Evolutionary conservation across 164 flowering plant species (phyloP).

Genomic region (Magnolia kwangsiensis): DNA sequence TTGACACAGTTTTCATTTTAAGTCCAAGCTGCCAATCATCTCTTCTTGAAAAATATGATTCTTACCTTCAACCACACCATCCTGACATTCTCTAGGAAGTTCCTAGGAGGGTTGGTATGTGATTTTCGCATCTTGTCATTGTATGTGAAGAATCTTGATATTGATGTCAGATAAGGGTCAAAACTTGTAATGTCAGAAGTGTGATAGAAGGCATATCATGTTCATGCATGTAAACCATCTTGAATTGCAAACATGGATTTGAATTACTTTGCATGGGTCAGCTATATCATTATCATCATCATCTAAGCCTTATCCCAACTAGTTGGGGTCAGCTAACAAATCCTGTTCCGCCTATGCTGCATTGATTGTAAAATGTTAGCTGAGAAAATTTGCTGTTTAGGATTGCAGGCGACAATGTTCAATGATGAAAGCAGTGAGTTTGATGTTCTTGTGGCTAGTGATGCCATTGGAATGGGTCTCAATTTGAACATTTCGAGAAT

Average conservation of each 20-base stretch:
- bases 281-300: too few relatives aligned
- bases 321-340: too few relatives aligned
- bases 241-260: neutral
- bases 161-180: too few relatives aligned
- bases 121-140: neutral
- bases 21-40: neutral
- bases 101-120: neutral
- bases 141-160: too few relatives aligned
- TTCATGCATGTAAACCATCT: neutral
- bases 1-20: neutral
- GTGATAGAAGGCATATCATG: neutral
- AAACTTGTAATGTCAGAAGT: neutral
- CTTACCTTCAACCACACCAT: too few relatives aligned
- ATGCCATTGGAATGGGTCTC: slow-evolving; percentile 99
- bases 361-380: slow-evolving; percentile 7
- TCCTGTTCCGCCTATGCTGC: neutral
- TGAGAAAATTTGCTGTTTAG: slow-evolving; percentile 37
- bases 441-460: slow-evolving; percentile 98
- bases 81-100: neutral
- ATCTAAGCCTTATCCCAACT: too few relatives aligned
- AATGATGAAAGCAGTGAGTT: slow-evolving; percentile 85
- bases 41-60: too few relatives aligned
- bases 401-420: slow-evolving; percentile 91
- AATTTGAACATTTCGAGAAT: slow-evolving; percentile 90
- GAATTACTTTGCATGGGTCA: neutral